Conservation (phyloP, 139 green algal species). For the Chlamydomonas schloesseri region DNA sequence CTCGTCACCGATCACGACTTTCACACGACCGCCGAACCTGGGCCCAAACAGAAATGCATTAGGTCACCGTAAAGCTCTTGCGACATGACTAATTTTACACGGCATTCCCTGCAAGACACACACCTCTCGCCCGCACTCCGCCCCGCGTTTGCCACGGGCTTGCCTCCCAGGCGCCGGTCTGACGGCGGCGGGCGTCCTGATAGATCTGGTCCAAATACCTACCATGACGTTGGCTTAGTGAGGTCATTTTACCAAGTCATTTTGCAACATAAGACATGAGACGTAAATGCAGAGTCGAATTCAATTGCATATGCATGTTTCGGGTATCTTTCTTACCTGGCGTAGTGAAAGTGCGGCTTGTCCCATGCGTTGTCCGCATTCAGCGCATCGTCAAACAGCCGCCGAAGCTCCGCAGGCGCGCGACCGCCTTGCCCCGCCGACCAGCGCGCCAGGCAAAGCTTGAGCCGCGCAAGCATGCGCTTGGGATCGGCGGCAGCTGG, state of each 20-base stretch:
- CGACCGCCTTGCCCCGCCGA: constrained; percentile 42
- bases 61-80: too few species aligned
- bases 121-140: background rate
- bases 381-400: constrained; percentile 77
- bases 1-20: constrained; percentile 72
- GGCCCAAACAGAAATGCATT: background rate
- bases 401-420: constrained; percentile 43
- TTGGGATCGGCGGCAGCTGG: background rate
- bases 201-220: constrained; percentile 90
- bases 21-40: constrained; percentile 53
- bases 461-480: constrained; percentile 36
- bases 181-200: constrained; percentile 39
- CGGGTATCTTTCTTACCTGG: constrained; percentile 44
- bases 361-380: constrained; percentile 76
- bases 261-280: too few species aligned
- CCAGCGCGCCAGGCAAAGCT: constrained; percentile 7
- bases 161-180: background rate
- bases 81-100: too few species aligned
- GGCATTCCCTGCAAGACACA: background rate
- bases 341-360: constrained; percentile 88
- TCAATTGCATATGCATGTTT: too few species aligned
- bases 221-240: too few species aligned
- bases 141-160: background rate
- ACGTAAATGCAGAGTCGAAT: too few species aligned
- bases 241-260: too few species aligned